Evolutionary conservation across 225 moss, liverwort and hornwort species (phyloP), one percentile per base, ranked within the genome.

Genomic region (Ulota crispa): DNA sequence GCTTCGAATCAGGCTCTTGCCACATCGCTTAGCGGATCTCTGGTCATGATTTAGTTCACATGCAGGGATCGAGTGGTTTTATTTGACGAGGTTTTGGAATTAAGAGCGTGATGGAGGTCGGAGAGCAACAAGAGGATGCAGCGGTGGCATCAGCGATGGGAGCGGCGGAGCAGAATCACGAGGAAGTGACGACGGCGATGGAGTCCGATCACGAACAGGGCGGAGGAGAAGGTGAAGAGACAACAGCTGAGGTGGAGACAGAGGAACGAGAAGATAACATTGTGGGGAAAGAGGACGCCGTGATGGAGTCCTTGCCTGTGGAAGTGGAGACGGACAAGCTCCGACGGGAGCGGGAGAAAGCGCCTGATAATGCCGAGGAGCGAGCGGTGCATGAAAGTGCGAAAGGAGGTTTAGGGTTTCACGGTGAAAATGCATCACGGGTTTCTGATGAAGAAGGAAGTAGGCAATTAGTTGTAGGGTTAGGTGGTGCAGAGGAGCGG

Each of bases 291-390:
- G 84, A 88, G 80, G 82, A 73, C 43, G 81, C 72, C 4, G 82
- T 82, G 36, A 81, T 90, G 84, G 88, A 90, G 77, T 68, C 74
- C 13, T 73, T 90, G 79, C 90, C 90, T 18, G 79, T 79, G 69
- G 86, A 82, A 64, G 88, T 88, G 53, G 90, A 86, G 65, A 80
- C 79, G 10, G 84, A 90, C 14, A 90, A 77, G 84, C 68, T 81
- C 2, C 88, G 90, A 63, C 50, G 77, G 28, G 77, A 88, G 82
- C 86, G 90, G 30, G 90, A 90, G 73, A 90, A 86, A 69, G 90
- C 90, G 53, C 90, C 90, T 3, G 90, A 90, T 73, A 90, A 90
- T 88, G 88, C 88, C 65, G 87, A 86, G 85, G 90, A 90, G 75
- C 88, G 90, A 55, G 80, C 57, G 54, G 83, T 86, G 54, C 78